A percentile compares a stretch with the other conserved stretches of the same genome.
These are phyloP conservation scores for Phaffomyces antillensis DNA, from an alignment of 805 yeast genomes.

Conservation along the genomic window DNA sequence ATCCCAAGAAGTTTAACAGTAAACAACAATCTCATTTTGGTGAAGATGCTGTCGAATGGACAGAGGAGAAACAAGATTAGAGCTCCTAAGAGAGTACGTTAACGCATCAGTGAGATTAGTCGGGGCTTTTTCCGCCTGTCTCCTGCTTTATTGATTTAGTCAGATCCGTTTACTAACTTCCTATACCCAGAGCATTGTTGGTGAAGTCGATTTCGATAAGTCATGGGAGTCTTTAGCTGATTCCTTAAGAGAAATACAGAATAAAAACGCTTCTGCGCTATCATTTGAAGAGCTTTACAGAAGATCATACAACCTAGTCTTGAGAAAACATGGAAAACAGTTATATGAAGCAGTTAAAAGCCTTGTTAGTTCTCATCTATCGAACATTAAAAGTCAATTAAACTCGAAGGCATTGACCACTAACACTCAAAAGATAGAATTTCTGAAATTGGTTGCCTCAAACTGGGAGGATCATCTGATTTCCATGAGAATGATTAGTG, in stretches of 20 bases:
- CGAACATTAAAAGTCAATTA: conserved; percentile 18
- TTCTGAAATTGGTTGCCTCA: conserved; percentile 29
- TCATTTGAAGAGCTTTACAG: conserved; percentile 82
- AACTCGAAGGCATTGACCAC: conserved; percentile 11
- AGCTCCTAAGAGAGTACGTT: conserved; percentile 47
- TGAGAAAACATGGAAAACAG: conserved; percentile 58
- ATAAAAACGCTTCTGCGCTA: conserved; percentile 61
- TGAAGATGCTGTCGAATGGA: conserved; percentile 21
- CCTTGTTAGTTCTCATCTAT: conserved; percentile 42
- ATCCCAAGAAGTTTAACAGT: no score
- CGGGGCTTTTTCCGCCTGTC: background rate
- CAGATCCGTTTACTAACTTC: background rate
- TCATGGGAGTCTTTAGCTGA: conserved; percentile 59
- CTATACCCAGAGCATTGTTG: conserved; percentile 20
- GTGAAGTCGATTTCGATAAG: conserved; percentile 49
- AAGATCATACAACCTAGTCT: conserved; percentile 68
- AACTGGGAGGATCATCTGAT: conserved; percentile 67
- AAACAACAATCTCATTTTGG: background rate
- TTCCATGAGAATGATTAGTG: conserved; percentile 72
- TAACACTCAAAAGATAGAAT: conserved; percentile 17
- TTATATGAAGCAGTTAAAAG: conserved; percentile 54
- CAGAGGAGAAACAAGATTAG: conserved; percentile 51
- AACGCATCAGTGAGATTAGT: background rate
- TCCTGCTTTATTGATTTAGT: background rate
- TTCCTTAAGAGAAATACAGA: conserved; percentile 68